Conservation (phyloP, 257 asterid species). For the Coffea canephora region DNA sequence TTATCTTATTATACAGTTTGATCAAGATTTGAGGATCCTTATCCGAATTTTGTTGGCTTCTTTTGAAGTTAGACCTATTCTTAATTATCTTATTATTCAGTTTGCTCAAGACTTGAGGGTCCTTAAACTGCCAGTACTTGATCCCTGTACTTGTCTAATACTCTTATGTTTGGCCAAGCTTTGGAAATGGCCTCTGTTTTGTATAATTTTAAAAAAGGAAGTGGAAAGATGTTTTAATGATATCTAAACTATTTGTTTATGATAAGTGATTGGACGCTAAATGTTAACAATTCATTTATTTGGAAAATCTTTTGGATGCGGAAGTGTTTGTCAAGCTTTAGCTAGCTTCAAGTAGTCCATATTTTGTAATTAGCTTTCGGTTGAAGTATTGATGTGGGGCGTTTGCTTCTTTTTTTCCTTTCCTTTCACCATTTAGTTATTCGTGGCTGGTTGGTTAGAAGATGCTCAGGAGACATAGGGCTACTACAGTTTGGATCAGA, state of each 20-base stretch:
- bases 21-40: neutral
- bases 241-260: neutral
- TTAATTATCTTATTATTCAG: neutral
- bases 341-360: neutral
- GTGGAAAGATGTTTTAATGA: neutral
- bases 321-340: neutral
- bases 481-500: conserved; percentile 73
- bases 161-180: neutral
- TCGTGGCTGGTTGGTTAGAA: conserved; percentile 97
- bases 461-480: conserved; percentile 87
- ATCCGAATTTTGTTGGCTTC: neutral
- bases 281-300: neutral
- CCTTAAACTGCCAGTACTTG: neutral
- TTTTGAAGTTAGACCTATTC: neutral
- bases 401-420: neutral
- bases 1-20: neutral
- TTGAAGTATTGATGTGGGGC: neutral
- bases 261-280: neutral
- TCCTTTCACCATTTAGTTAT: conserved; percentile 47
- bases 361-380: neutral
- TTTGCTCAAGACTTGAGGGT: neutral
- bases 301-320: neutral
- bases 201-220: neutral
- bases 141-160: too few relatives aligned
- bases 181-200: neutral